Evolutionary conservation across 306 rosid species (phyloP), one percentile per base, ranked within the genome.

Genomic region (Pachyrhizus erosus): DNA sequence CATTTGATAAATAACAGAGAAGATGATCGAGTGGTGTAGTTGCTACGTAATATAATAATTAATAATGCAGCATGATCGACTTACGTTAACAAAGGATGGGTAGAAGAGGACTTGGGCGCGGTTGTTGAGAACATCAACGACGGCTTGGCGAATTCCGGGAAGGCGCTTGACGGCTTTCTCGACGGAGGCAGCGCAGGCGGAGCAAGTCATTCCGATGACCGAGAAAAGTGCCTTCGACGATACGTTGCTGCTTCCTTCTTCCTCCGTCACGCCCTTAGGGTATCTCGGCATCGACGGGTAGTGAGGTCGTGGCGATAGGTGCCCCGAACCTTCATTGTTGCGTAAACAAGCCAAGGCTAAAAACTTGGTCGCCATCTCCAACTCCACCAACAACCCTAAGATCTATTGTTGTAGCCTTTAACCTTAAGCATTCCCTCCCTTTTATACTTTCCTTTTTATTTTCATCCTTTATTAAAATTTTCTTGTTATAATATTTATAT

Each of bases 121-220:
- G 70, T 90, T 89, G 18, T 91, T 91, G 79, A 90, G 76, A 51
- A 91, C 89, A 66, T 93, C 97, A 0, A 91, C 89, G n/a, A 84
- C 71, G 9, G 94, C 91, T 51, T 91, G 90, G 5, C 78, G 87
- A 27, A 93, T 87, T 4, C 97, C 96, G 5, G 92, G 90, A 26
- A 93, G 93, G 52, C 91, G 88, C 73, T 93, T 93, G 84, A 93
- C 34, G 5, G 91, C 84, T 65, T 90, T 93, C 76, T 93, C 96
- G 7, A 91, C 89, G 2, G 94, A 90, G 14, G 84, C 91, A 1
- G 94, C 93, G 42, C 96, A 91, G 1, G 94, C 96, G 18, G 94
- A 83, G 80, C 97, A 90, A 5, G 89, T 85, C 91, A 93, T 90
- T 52, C 97, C 97, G 20, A 43, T 12, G 55, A 93, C 93, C 1